Percentiles rank a stretch among this genome's conserved stretches.
These are phyloP conservation scores for Dissophora ornata DNA, from an alignment of 192 early-diverging fungal species.

Conservation along the genomic window DNA sequence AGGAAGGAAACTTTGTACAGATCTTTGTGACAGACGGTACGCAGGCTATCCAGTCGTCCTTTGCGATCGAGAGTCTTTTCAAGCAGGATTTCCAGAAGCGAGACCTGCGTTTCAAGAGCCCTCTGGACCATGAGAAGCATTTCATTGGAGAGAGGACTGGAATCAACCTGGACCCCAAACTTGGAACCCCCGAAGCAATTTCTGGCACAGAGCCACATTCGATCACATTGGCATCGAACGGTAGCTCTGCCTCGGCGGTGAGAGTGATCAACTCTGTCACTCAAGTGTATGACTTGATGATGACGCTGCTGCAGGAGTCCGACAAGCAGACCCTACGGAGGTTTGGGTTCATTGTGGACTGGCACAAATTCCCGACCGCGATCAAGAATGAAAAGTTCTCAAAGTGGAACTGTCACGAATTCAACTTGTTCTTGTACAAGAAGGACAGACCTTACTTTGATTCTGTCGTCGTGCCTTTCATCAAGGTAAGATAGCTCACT, in stretches of 20 bases:
- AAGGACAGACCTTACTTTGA: conserved; percentile 59
- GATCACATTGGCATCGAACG: conserved; percentile 22
- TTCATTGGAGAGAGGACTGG: conserved; percentile 40
- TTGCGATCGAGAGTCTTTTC: neutral
- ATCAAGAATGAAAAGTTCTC: conserved; percentile 54
- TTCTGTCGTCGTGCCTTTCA: conserved; percentile 33
- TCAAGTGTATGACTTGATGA: conserved; percentile 48
- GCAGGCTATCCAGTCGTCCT: conserved; percentile 12
- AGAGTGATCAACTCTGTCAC: conserved; percentile 43
- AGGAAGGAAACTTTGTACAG: conserved; percentile 26
- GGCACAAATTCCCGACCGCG: conserved; percentile 30
- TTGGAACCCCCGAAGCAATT: neutral
- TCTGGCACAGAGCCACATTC: neutral
- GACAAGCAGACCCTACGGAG: conserved; percentile 18
- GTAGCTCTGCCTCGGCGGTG: conserved; percentile 37
- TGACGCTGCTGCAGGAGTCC: conserved; percentile 18
- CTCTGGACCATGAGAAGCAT: conserved; percentile 17
- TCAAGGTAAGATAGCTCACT: conserved; percentile 49
- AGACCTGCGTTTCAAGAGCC: conserved; percentile 40
- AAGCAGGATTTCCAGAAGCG: conserved; percentile 7
- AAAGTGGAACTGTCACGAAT: conserved; percentile 56
- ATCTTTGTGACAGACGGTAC: conserved; percentile 30
- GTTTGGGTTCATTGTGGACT: conserved; percentile 53
- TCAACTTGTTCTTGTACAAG: conserved; percentile 62
- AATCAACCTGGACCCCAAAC: conserved; percentile 19